Percentiles rank a stretch among this genome's conserved stretches.
phyloP scores from a whole-genome alignment of 2,329 filamentous ascomycete species.

The Curvularia verruculosa region DNA sequence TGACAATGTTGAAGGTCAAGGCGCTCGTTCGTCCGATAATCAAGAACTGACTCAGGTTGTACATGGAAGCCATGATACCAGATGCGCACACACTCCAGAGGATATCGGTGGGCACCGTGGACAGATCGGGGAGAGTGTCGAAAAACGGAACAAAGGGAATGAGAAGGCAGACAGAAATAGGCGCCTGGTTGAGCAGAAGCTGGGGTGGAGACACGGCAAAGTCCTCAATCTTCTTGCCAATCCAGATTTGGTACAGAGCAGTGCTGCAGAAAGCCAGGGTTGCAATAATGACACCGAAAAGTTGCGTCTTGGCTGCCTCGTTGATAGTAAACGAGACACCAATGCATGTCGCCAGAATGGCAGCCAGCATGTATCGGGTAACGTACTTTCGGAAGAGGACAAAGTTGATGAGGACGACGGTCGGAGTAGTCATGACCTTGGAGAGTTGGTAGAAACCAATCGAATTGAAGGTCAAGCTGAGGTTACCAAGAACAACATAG shows the following conservation, averaged over 20 bases:
- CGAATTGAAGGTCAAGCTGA: slow-evolving; percentile 55
- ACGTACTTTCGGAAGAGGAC: slow-evolving; percentile 52
- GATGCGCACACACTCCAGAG: slow-evolving; percentile 50
- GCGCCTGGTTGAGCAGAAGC: slow-evolving; percentile 55
- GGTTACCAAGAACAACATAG: slow-evolving; percentile 55
- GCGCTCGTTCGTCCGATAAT: slow-evolving; percentile 51
- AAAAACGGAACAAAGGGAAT: slow-evolving; percentile 53
- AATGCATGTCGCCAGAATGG: slow-evolving; percentile 52
- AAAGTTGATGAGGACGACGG: slow-evolving; percentile 55
- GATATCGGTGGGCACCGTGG: slow-evolving; percentile 48
- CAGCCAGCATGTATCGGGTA: slow-evolving; percentile 49
- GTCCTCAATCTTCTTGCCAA: slow-evolving; percentile 57
- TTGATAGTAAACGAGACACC: slow-evolving; percentile 55
- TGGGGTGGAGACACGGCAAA: slow-evolving; percentile 54
- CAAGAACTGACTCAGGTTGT: slow-evolving; percentile 53
- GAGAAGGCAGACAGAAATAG: slow-evolving; percentile 53
- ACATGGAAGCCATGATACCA: slow-evolving; percentile 52
- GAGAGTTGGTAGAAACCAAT: slow-evolving; percentile 57
- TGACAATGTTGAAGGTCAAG: slow-evolving; percentile 50
- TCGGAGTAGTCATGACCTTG: slow-evolving; percentile 58
- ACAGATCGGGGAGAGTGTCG: slow-evolving; percentile 50
- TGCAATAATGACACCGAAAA: slow-evolving; percentile 52
- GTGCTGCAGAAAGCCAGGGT: slow-evolving; percentile 54
- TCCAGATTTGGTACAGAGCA: slow-evolving; percentile 57
- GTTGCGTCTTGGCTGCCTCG: slow-evolving; percentile 48